Conservation (phyloP, 2,329 filamentous ascomycete species). For the Penicillium palitans region DNA sequence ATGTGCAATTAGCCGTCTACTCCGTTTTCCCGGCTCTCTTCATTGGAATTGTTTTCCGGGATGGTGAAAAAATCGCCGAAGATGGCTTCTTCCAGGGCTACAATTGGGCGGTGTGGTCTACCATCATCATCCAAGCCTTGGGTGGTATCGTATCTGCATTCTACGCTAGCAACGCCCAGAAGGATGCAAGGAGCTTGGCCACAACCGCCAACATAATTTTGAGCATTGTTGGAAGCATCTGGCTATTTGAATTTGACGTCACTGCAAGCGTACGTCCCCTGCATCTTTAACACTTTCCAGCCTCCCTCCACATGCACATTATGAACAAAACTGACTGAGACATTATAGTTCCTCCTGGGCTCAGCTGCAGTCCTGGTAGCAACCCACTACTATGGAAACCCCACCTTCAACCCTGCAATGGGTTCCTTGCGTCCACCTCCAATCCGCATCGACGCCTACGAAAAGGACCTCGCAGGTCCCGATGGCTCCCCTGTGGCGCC, state of each 20-base stretch:
- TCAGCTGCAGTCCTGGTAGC: conserved; percentile 75
- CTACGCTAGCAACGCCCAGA: conserved; percentile 80
- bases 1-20: conserved; percentile 92
- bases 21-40: conserved; percentile 87
- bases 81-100: conserved; percentile 94
- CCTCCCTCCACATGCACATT: background rate
- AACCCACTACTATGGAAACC: conserved; percentile 79
- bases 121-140: conserved; percentile 76
- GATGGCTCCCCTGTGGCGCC: conserved; percentile 24
- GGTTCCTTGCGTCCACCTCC: conserved; percentile 54
- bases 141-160: conserved; percentile 83
- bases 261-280: conserved; percentile 64
- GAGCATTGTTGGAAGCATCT: conserved; percentile 80
- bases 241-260: conserved; percentile 78
- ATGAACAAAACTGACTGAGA: conserved; percentile 12
- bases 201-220: conserved; percentile 89
- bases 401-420: conserved; percentile 39
- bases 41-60: conserved; percentile 80
- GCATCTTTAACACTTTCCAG: background rate
- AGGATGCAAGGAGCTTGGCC: conserved; percentile 91
- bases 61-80: conserved; percentile 78
- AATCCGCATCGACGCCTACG: conserved; percentile 67
- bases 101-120: conserved; percentile 85
- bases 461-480: conserved; percentile 67
- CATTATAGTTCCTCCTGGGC: conserved; percentile 72